Base-by-base conservation (phyloP, 768 basidiomycete species). In the Psilocybe cyanescens region DNA sequence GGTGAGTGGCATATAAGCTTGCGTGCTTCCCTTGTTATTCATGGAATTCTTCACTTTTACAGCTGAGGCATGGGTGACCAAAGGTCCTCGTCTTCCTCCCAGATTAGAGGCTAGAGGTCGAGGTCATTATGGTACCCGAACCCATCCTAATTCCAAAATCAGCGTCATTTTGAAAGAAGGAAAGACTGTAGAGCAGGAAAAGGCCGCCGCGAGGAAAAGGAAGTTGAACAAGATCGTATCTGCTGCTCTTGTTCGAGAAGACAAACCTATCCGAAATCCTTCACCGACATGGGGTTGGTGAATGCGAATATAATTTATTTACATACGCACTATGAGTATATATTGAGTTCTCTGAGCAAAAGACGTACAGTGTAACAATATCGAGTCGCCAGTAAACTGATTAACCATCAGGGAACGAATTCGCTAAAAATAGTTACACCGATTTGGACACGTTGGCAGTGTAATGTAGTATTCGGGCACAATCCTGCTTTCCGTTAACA, bases 41-140 rank as follows among this genome's bases (percentile, higher is more conserved):
- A 17, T 54, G 17, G n/a, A 14, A 33, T 48, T 58, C 59, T 41
- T 41, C 63, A 46, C 46, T 29, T 44, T 55, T 55, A 48, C 41
- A 97, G 95, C 94, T 48, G 90, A 97, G 75, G 86, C 95, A 19
- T 99, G 95, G 97, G 95, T 97, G 14, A 90, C 86, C 50, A 98
- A 99, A 73, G 95, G 91, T 4, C 79, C 80, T 6, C 85, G 82
- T 41, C 75, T 78, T 24, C 77, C 84, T 41, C 87, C 85, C 62
- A 85, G 89, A 56, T 66, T 94, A 17, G 94, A 97, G 66, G 86
- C 91, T 60, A 89, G 87, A 73, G 97, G 94, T 56, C 86, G 96
- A 65, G 92, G 91, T 35, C 89, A 89, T 67, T 80, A 74, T 58
- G 97, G 97, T 56, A 81, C 94, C 60, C 88, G 89, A 53, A 80